Evolutionary conservation across 257 asterid species (phyloP).

Genomic region (Penstemon davidsonii): DNA sequence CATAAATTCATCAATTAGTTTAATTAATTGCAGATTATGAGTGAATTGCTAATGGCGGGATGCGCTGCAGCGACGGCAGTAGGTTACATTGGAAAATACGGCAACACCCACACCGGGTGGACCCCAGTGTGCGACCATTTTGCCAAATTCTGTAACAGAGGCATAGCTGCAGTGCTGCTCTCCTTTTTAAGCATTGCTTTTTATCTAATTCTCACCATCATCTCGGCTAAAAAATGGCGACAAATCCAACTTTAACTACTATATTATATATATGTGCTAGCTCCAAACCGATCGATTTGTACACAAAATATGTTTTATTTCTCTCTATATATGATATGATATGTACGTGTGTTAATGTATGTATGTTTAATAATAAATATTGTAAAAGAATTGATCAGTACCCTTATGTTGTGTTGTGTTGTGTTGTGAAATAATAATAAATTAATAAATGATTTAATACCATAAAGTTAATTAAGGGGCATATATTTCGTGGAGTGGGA

Average conservation of each 20-base stretch:
- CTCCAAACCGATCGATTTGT: too few species aligned
- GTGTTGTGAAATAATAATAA: too few species aligned
- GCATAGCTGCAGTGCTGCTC: slow-evolving; percentile 18
- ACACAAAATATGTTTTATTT: too few species aligned
- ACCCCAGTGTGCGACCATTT: slow-evolving; percentile 57
- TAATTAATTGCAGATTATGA: slow-evolving; percentile 35
- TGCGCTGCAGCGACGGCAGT: slow-evolving; percentile 52
- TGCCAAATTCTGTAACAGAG: slow-evolving; percentile 49
- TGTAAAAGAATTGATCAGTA: too few species aligned
- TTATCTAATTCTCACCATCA: slow-evolving; percentile 44
- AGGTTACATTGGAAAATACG: slow-evolving; percentile 60
- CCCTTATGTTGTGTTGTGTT: too few species aligned
- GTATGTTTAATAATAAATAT: too few species aligned
- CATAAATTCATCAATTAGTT: neutral
- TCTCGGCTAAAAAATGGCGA: slow-evolving; percentile 44
- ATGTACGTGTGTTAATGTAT: too few species aligned
- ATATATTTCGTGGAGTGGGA: too few species aligned
- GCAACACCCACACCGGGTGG: slow-evolving; percentile 58
- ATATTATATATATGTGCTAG: too few species aligned
- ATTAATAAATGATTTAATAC: too few species aligned
- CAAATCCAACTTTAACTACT: slow-evolving; percentile 7
- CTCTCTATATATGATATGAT: too few species aligned
- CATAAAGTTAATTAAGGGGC: too few species aligned
- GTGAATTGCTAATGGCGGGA: slow-evolving; percentile 49
- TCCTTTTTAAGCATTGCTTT: slow-evolving; percentile 33